Percentiles rank a stretch among this genome's conserved stretches.
Evolutionary conservation across 805 yeast genomes (phyloP).

Genomic region (Kodamaea sagamina): DNA sequence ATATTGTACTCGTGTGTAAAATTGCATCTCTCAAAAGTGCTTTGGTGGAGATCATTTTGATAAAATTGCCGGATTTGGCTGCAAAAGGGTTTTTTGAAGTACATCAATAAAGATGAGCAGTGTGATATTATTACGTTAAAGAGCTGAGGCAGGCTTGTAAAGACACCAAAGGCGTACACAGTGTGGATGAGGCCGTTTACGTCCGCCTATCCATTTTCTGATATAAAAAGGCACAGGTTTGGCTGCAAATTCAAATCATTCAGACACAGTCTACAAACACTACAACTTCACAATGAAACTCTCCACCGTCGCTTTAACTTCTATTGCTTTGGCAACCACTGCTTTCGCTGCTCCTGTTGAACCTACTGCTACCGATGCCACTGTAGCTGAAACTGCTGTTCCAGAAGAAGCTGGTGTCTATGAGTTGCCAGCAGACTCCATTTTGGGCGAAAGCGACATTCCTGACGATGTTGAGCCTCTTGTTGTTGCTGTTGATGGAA

Average conservation of each 20-base stretch:
- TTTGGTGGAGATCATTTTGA: no score
- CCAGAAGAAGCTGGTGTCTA: not conserved
- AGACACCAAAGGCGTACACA: no score
- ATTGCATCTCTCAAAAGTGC: no score
- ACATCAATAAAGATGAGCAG: no score
- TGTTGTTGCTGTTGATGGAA: constrained; percentile 15
- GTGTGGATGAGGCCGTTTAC: no score
- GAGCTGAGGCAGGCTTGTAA: no score
- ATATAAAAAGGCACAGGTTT: not conserved
- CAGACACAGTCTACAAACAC: constrained; percentile 3
- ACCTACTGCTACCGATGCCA: constrained; percentile 8
- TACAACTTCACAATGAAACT: constrained; percentile 15
- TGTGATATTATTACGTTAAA: no score
- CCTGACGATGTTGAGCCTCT: constrained; percentile 15
- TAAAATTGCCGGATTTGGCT: constrained; percentile 6
- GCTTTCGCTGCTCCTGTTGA: constrained; percentile 11
- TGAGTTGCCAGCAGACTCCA: constrained; percentile 18
- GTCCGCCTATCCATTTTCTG: not conserved
- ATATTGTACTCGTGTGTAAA: no score
- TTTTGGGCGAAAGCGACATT: constrained; percentile 12
- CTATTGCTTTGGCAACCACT: constrained; percentile 11
- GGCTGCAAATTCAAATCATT: constrained; percentile 6
- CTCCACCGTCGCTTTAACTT: constrained; percentile 13
- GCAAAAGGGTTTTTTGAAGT: constrained; percentile 3
- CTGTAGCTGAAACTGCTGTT: constrained; percentile 3